These are phyloP conservation scores for Rutstroemia sp. DNA, from an alignment of 2,329 filamentous ascomycete species.

Conservation along the genomic window DNA sequence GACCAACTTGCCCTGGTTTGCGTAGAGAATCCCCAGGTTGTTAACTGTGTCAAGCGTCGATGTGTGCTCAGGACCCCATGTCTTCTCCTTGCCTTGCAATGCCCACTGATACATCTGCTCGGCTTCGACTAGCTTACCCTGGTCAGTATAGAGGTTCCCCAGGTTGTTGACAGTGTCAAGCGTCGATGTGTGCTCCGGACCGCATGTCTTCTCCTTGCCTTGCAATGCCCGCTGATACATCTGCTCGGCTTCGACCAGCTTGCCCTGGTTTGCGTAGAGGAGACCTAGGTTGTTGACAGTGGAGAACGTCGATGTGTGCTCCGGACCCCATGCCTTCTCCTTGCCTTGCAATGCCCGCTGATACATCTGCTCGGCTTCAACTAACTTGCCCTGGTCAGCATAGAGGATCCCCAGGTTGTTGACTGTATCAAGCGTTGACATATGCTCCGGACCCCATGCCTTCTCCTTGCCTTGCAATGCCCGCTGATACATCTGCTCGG, in stretches of 20 bases:
- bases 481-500: too few species aligned
- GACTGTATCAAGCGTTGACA: too few species aligned
- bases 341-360: too few species aligned
- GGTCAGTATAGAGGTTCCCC: background rate
- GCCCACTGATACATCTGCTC: background rate
- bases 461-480: too few species aligned
- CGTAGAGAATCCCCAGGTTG: background rate
- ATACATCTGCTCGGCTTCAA: too few species aligned
- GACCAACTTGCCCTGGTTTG: background rate
- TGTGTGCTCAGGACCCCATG: background rate
- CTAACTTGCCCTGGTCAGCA: too few species aligned
- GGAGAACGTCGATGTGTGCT: too few species aligned
- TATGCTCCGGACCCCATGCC: too few species aligned
- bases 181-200: constrained; percentile 2
- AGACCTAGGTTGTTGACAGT: too few species aligned
- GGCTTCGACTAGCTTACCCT: background rate
- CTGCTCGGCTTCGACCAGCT: background rate
- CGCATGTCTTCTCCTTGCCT: background rate
- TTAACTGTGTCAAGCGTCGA: background rate
- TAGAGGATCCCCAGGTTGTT: too few species aligned
- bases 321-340: too few species aligned
- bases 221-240: background rate
- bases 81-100: background rate
- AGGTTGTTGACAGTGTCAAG: background rate
- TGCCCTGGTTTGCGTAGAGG: background rate